Conservation (phyloP, 1,284 basidiomycete genomes). For the Austroboletus novae-zelandiae region DNA sequence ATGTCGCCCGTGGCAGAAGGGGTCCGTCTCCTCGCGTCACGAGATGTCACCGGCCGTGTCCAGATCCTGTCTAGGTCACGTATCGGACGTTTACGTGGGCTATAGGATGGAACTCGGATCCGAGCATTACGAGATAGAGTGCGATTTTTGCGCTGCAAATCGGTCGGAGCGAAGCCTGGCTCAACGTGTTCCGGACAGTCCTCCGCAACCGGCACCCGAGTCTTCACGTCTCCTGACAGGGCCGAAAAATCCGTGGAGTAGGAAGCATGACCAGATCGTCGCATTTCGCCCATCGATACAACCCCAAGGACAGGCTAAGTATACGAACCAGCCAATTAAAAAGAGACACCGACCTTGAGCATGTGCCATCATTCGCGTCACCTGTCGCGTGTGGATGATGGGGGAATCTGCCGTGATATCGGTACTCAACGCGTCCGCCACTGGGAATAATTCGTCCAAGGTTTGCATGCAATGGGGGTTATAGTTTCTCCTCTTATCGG, state of each 20-base stretch:
- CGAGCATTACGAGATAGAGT: conserved; percentile 12
- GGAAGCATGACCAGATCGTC: neutral
- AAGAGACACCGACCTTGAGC: conserved; percentile 6
- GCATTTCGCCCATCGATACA: conserved; percentile 13
- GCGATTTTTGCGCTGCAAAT: conserved; percentile 8
- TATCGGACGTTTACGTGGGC: conserved; percentile 18
- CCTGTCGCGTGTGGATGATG: conserved; percentile 17
- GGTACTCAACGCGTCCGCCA: conserved; percentile 1
- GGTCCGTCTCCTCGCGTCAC: conserved; percentile 31
- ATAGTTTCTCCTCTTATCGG: conserved; percentile 8
- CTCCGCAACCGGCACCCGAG: conserved; percentile 4
- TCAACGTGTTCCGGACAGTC: conserved; percentile 8
- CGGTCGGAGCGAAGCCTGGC: conserved; percentile 2
- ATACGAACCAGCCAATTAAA: conserved; percentile 1
- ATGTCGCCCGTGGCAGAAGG: conserved; percentile 34
- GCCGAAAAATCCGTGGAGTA: conserved; percentile 27
- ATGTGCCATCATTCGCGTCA: conserved; percentile 6
- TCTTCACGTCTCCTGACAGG: conserved; percentile 22
- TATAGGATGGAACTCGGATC: conserved; percentile 16
- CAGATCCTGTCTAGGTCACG: conserved; percentile 24
- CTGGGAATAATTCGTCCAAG: conserved; percentile 29
- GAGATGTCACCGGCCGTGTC: conserved; percentile 21
- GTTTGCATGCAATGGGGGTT: conserved; percentile 12
- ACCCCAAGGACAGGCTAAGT: conserved; percentile 4
- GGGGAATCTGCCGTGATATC: conserved; percentile 25